Percentiles rank a stretch among this genome's conserved stretches.
These are phyloP conservation scores for Monosporascus sp. DNA, from an alignment of 2,329 filamentous ascomycete species.

Conservation along the genomic window DNA sequence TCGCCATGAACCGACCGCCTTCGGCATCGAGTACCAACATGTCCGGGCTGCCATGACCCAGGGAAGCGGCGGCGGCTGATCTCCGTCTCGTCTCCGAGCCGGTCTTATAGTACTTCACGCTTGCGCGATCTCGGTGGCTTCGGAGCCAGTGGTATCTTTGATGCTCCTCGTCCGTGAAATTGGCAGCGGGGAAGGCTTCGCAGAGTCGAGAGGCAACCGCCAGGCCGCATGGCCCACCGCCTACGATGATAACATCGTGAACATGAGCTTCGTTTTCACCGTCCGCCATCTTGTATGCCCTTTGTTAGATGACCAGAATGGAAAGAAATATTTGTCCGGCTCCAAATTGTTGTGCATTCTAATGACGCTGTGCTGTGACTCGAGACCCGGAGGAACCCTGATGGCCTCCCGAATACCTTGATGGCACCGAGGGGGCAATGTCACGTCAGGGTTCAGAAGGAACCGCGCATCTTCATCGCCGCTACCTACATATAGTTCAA, in stretches of 20 bases:
- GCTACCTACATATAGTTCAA: too few species aligned
- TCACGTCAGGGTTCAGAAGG: background rate
- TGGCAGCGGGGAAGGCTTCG: conserved; percentile 68
- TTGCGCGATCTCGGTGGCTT: conserved; percentile 56
- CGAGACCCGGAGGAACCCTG: conserved; percentile 7
- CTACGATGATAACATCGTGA: conserved; percentile 67
- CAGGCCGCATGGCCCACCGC: conserved; percentile 70
- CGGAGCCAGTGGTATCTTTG: conserved; percentile 74
- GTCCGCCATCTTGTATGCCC: conserved; percentile 6
- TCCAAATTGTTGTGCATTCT: background rate
- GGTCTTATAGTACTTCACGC: conserved; percentile 47
- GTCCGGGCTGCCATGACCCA: conserved; percentile 16
- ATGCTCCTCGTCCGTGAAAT: conserved; percentile 81
- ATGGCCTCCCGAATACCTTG: conserved; percentile 1
- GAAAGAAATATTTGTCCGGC: background rate
- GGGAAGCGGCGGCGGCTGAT: conserved; percentile 22
- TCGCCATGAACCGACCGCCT: conserved; percentile 59
- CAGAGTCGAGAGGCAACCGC: conserved; percentile 67
- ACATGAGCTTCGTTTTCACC: conserved; percentile 26
- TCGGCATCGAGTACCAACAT: conserved; percentile 65
- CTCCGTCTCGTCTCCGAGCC: conserved; percentile 27
- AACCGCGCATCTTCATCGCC: too few species aligned
- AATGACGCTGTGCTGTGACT: too few species aligned
- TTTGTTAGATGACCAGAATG: background rate
- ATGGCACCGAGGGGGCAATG: background rate